Conservation (phyloP, 2,329 filamentous ascomycete genomes). For the Hypocreales sp. region DNA sequence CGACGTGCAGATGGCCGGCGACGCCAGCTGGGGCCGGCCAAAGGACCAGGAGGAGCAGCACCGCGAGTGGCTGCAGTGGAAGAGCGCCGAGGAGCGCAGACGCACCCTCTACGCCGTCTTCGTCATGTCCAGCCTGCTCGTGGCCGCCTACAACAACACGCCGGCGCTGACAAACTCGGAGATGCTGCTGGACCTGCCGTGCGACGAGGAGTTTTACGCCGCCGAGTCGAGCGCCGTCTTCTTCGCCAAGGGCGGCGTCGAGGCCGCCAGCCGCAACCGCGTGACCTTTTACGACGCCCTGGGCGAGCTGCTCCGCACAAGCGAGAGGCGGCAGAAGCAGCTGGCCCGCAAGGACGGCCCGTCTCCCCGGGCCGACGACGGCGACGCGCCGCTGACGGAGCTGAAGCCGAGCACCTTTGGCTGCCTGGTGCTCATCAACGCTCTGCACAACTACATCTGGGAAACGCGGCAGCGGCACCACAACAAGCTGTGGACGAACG, state of each 20-base stretch:
- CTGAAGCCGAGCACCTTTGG: conserved; percentile 81
- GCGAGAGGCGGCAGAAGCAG: conserved; percentile 46
- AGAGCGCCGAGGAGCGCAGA: conserved; percentile 76
- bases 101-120: conserved; percentile 86
- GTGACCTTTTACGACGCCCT: conserved; percentile 72
- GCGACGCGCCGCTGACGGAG: conserved; percentile 40
- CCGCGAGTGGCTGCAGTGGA: conserved; percentile 71
- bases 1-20: conserved; percentile 41
- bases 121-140: conserved; percentile 76
- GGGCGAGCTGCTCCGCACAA: conserved; percentile 65
- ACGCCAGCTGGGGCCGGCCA: conserved; percentile 28
- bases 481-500: conserved; percentile 75
- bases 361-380: not conserved
- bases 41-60: conserved; percentile 38
- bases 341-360: conserved; percentile 13
- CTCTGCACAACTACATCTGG: conserved; percentile 96
- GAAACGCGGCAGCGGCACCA: conserved; percentile 85
- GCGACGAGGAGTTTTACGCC: conserved; percentile 81
- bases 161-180: conserved; percentile 90
- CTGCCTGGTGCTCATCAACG: conserved; percentile 81
- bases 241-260: conserved; percentile 57
- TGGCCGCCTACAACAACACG: conserved; percentile 84
- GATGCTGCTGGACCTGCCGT: conserved; percentile 76
- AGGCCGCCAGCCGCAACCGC: conserved; percentile 52
- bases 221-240: conserved; percentile 76